Evolutionary conservation across 2,329 filamentous ascomycete species (phyloP).

Genomic region (Fusarium succisae): DNA sequence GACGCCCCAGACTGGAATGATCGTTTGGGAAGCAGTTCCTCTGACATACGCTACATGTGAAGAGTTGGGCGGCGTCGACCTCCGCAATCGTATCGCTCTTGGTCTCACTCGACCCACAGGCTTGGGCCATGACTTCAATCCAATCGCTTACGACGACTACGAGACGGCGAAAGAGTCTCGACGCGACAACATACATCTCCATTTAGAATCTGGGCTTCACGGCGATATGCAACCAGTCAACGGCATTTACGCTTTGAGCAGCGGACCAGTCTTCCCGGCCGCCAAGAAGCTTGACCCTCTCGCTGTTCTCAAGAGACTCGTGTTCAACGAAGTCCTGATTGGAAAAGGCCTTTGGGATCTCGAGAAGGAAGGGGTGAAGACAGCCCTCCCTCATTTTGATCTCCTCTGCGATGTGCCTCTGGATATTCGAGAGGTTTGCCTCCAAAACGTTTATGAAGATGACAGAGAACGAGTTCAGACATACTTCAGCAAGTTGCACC

Average conservation of each 20-base stretch:
- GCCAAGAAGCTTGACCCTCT: accelerated
- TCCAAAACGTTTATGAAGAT: background rate
- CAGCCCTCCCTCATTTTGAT: accelerated
- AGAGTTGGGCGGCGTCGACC: background rate
- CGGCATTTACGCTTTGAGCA: background rate
- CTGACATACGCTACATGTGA: background rate
- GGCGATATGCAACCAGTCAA: background rate
- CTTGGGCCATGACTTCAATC: background rate
- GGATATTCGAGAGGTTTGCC: background rate
- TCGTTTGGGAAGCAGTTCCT: background rate
- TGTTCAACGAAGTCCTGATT: background rate
- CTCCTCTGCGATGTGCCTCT: accelerated
- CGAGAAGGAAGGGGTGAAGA: accelerated
- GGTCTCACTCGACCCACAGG: background rate
- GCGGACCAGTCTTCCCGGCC: accelerated
- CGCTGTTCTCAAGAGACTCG: accelerated
- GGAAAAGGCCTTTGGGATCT: background rate
- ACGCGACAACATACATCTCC: background rate
- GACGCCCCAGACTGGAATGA: background rate
- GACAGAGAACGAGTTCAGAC: background rate
- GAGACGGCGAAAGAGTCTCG: accelerated
- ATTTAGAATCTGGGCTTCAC: background rate
- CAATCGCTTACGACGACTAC: background rate
- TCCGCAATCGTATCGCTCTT: background rate
- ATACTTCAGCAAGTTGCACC: background rate